phyloP scores from a whole-genome alignment of 1,284 basidiomycete genomes.

The Ganoderma boninense region DNA sequence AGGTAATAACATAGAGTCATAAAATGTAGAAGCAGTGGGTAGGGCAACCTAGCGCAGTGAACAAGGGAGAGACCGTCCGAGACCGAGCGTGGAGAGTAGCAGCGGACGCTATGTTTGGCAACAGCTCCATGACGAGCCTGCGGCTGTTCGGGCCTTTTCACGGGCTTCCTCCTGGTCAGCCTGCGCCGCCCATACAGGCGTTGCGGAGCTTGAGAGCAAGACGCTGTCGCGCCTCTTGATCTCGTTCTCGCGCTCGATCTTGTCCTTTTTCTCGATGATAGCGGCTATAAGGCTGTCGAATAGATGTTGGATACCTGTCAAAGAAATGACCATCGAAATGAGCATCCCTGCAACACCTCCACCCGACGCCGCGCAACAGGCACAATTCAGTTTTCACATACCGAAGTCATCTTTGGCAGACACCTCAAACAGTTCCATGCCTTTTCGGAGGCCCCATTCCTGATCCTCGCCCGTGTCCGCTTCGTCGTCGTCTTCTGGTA shows the following conservation, averaged over 20 bases:
- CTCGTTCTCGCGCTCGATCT: conserved; percentile 81
- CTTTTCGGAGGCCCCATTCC: conserved; percentile 81
- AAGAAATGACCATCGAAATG: conserved; percentile 15
- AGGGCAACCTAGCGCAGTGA: conserved; percentile 28
- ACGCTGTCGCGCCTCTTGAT: conserved; percentile 83
- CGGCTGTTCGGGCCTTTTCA: conserved; percentile 64
- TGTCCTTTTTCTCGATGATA: conserved; percentile 79
- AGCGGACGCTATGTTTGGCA: conserved; percentile 54
- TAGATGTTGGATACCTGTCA: conserved; percentile 76
- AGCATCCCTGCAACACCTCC: conserved; percentile 14
- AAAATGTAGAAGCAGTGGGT: conserved; percentile 38
- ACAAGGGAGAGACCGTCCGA: conserved; percentile 19
- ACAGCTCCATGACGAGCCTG: conserved; percentile 67
- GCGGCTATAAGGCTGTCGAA: conserved; percentile 80
- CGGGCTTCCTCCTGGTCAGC: conserved; percentile 82
- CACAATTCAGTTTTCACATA: conserved; percentile 44
- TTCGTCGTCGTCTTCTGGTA: conserved; percentile 71
- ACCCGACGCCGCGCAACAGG: not conserved
- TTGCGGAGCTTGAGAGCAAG: conserved; percentile 65
- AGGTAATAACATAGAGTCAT: conserved; percentile 35
- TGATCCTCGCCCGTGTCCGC: conserved; percentile 60
- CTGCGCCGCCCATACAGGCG: conserved; percentile 78
- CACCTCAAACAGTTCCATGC: conserved; percentile 86
- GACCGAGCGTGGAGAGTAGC: conserved; percentile 7
- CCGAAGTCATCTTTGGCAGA: conserved; percentile 86